Evolutionary conservation across 805 yeast species (phyloP).

Genomic region (Yarrowia deformans): DNA sequence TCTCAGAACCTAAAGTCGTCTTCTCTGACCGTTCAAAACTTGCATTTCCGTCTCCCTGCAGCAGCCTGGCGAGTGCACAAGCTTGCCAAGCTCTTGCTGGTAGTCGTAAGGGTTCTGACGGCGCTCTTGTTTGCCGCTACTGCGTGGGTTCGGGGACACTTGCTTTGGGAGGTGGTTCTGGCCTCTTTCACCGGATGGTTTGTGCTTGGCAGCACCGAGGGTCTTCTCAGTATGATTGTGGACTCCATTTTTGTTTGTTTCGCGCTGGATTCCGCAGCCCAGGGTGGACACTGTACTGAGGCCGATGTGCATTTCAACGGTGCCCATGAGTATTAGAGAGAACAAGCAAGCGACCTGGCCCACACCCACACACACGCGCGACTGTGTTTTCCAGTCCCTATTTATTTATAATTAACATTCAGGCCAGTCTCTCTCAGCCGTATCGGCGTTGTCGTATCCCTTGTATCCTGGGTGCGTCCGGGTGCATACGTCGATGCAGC

Average conservation of each 20-base stretch:
- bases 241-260: conserved; percentile 52
- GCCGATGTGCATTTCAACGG: conserved; percentile 45
- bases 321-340: conserved; percentile 22
- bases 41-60: conserved; percentile 40
- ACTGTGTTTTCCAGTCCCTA: conserved; percentile 18
- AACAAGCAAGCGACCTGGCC: neutral
- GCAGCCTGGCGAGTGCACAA: conserved; percentile 50
- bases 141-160: conserved; percentile 54
- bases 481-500: neutral
- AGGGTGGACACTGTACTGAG: conserved; percentile 48
- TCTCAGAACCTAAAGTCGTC: conserved; percentile 50
- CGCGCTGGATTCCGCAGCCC: conserved; percentile 48
- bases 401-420: conserved; percentile 29
- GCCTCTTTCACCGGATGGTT: conserved; percentile 55
- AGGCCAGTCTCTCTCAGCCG: neutral
- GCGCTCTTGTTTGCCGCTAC: conserved; percentile 51
- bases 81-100: conserved; percentile 51
- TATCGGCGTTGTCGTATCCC: neutral
- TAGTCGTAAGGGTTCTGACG: conserved; percentile 51
- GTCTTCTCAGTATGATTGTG: conserved; percentile 51
- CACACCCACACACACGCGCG: neutral
- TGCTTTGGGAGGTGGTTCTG: conserved; percentile 49
- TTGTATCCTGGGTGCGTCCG: neutral
- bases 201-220: conserved; percentile 55
- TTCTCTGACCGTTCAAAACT: conserved; percentile 46